Evolutionary conservation across 2,329 filamentous ascomycete species (phyloP), one percentile per base, ranked within the genome.

Genomic region (Sporothrix brunneoviolacea): DNA sequence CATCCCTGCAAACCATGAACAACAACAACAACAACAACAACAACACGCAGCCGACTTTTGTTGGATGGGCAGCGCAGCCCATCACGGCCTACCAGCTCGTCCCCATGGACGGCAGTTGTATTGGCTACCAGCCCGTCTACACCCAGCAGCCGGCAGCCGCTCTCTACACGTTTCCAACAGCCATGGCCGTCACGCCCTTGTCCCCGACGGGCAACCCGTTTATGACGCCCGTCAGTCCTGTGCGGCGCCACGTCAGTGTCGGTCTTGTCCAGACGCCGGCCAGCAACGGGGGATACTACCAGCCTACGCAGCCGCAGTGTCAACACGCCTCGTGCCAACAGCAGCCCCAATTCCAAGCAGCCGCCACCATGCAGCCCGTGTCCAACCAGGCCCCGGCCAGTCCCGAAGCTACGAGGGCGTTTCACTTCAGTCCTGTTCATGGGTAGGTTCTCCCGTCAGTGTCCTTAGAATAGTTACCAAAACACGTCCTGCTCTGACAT

Each of bases 81-180:
- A 12, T 48, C 9, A 22, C 51, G 8, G 32, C 48, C 0, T 54
- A 49, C 44, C 50, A 54, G 22, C 44, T 53, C 2, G 47, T 53
- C 5, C 44, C 50, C 15, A 10, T 53, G 7, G 47, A 53, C 16
- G 19, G 44, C 5, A 10, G 18, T 2, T 35, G 19, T 8, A 16
- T 44, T 7, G n/a, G 15, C 4, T 52, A 44, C 35, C 42, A 47
- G 38, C 50, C 50, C 10, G 21, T 54, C 8, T 49, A 27, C 36
- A 24, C 13, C 3, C 40, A 54, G 33, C 51, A 51, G 10, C 32
- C 19, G 10, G 28, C 15, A 24, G 19, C 32, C 7, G 32, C 32
- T 15, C 9, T 38, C n/a, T 47, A 38, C 12, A 21, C 44, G n/a
- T 16, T 15, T n/a, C 35, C 35, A 4, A n/a, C 35, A 4, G 35